Evolutionary conservation across 257 asterid genomes (phyloP), one percentile per base, ranked within the genome.

Genomic region (Jasminum sambac): DNA sequence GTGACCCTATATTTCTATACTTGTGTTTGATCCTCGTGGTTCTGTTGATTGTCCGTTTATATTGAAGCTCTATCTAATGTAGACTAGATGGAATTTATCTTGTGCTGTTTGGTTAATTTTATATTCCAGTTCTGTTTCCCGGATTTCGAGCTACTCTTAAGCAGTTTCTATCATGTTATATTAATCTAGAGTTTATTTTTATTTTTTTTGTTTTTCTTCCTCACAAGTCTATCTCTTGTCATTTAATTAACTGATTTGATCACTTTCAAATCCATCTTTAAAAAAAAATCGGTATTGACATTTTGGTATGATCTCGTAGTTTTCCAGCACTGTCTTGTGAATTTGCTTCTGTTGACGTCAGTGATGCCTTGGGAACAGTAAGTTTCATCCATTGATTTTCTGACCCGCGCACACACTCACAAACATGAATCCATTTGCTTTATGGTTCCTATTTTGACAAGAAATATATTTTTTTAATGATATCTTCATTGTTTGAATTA

Each of bases 311-410:
- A 75, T 80, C 44, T 40, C 80, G 85, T 77, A 92, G 99, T 83
- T 91, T 94, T 84, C 99, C 98, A 6, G 95, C 99, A 38, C 65
- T 94, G 77, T 91, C 99, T 73, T 94, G 99, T 78, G 99, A 94
- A 83, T 94, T 94, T 84, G 99, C 99, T 59, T 94, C 99, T 16
- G 88, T 94, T 36, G 99, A 91, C 74, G 91, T 94, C 79, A 88
- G 95, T 81, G 99, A 91, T 77, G 91, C 84, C 78, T 75, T 94
- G 85, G 99, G 98, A 78, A 94, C 98, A 64, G 99, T 94, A 91
- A 85, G 98, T 85, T 73, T 69, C 64, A 42, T 62, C 50, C 21
- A 44, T 80, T 25, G 25, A 26, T 71, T 52, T 63, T 8, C 48
- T 69, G 34, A 55, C 62, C 0, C 36, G 1, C 36, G 36, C 36